These are phyloP conservation scores for Ustilago hordei DNA, from an alignment of 1,284 basidiomycete genomes.

Conservation along the genomic window DNA sequence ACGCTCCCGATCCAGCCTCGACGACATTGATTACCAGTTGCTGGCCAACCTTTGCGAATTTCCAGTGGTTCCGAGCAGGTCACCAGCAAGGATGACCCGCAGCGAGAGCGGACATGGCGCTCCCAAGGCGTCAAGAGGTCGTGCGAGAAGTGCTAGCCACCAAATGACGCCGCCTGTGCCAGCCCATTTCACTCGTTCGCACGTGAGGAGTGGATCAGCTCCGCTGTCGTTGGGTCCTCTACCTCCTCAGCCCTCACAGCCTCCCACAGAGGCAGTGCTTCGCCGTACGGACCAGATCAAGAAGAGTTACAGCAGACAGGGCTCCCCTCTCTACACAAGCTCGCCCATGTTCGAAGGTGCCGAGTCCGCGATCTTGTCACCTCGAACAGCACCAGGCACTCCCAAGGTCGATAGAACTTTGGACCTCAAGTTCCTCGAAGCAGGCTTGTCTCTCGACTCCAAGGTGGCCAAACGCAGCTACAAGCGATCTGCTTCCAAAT, in stretches of 20 bases:
- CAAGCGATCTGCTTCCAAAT: slow-evolving; percentile 16
- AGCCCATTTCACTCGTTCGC: neutral
- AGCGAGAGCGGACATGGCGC: slow-evolving; percentile 6
- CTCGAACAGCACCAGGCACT: slow-evolving; percentile 10
- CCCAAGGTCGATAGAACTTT: slow-evolving; percentile 23
- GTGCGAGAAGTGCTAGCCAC: slow-evolving; percentile 9
- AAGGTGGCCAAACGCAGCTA: slow-evolving; percentile 25
- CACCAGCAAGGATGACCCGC: neutral
- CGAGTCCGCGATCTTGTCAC: neutral
- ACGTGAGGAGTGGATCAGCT: slow-evolving; percentile 14
- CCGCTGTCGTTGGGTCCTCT: slow-evolving; percentile 37
- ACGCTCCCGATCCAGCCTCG: slow-evolving; percentile 26
- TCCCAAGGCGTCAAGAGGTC: neutral
- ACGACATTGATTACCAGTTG: slow-evolving; percentile 39
- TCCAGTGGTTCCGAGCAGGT: neutral
- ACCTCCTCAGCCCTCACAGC: slow-evolving; percentile 21
- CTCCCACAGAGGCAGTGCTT: slow-evolving; percentile 25
- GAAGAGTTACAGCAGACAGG: slow-evolving; percentile 31
- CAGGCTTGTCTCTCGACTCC: slow-evolving; percentile 28
- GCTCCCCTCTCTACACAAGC: slow-evolving; percentile 1
- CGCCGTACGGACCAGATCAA: slow-evolving; percentile 31
- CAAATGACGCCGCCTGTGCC: neutral
- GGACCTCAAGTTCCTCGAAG: slow-evolving; percentile 18
- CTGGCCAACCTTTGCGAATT: slow-evolving; percentile 31
- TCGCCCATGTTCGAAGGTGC: slow-evolving; percentile 12